Conservation (phyloP, 352 stramenopile genomes). For the Globisporangium paddicum region DNA sequence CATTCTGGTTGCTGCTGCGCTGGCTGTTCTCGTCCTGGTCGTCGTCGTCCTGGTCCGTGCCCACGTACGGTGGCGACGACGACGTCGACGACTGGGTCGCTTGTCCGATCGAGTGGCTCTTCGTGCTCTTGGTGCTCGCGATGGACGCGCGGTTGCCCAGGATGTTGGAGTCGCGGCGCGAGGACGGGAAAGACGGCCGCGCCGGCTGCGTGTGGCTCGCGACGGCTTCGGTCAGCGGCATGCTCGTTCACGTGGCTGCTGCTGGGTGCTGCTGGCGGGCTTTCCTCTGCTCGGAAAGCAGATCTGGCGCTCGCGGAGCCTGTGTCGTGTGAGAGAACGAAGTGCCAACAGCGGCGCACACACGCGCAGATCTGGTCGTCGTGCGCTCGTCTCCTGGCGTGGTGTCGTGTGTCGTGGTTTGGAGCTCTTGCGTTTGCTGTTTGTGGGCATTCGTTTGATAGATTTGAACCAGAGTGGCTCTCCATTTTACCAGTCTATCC, state of each 20-base stretch:
- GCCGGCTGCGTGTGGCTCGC: background rate
- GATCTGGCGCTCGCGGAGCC: background rate
- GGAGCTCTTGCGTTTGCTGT: background rate
- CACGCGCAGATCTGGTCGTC: background rate
- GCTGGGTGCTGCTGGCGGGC: no score
- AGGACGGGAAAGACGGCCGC: conserved; percentile 12
- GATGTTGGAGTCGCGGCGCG: conserved; percentile 17
- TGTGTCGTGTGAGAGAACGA: no score
- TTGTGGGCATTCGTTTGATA: no score
- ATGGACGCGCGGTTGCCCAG: conserved; percentile 47
- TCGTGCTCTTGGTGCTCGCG: conserved; percentile 65
- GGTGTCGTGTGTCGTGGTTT: background rate
- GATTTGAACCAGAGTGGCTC: no score
- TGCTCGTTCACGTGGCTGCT: no score
- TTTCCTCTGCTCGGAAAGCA: background rate
- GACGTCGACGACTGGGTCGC: conserved; percentile 13
- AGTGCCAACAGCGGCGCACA: background rate
- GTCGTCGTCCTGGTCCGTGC: conserved; percentile 11
- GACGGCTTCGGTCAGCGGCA: background rate
- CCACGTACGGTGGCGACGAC: conserved; percentile 9
- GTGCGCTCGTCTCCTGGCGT: background rate
- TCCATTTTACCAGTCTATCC: background rate
- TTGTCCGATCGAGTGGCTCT: conserved; percentile 10
- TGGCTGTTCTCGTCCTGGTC: conserved; percentile 10
- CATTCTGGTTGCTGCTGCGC: background rate